phyloP scores from a whole-genome alignment of 495 filamentous ascomycete genomes.

The Penicillium psychrofluorescens region DNA sequence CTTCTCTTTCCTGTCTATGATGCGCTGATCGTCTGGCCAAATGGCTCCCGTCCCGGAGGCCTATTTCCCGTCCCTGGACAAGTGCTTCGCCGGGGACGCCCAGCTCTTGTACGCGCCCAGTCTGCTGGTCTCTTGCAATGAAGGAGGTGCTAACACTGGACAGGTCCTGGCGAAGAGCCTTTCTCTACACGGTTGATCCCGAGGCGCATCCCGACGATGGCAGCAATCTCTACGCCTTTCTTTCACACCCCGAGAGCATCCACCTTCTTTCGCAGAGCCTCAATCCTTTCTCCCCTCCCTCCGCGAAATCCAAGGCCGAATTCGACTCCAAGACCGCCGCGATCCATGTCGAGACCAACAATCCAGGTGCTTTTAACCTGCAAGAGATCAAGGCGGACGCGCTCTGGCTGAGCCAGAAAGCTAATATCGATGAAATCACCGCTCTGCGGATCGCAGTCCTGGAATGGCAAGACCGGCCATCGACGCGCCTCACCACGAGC shows the following conservation, averaged over 20 bases:
- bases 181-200: slow-evolving; percentile 53
- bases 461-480: slow-evolving; percentile 74
- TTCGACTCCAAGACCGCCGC: slow-evolving; percentile 86
- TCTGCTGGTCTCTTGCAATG: not conserved
- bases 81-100: slow-evolving; percentile 51
- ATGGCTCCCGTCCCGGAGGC: slow-evolving; percentile 60
- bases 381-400: slow-evolving; percentile 80
- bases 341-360: slow-evolving; percentile 73
- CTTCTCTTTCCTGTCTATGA: slow-evolving; percentile 24
- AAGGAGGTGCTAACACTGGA: slow-evolving; percentile 6
- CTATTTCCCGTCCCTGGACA: slow-evolving; percentile 59
- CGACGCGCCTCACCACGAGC: slow-evolving; percentile 54
- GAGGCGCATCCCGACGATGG: slow-evolving; percentile 39
- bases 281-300: slow-evolving; percentile 53
- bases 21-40: slow-evolving; percentile 51
- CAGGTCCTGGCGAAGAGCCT: slow-evolving; percentile 74
- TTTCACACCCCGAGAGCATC: slow-evolving; percentile 59
- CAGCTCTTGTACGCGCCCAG: slow-evolving; percentile 46
- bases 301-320: slow-evolving; percentile 53
- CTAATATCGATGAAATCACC: slow-evolving; percentile 70
- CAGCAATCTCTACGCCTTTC: slow-evolving; percentile 50
- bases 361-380: slow-evolving; percentile 63
- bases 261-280: slow-evolving; percentile 57
- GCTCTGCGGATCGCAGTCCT: slow-evolving; percentile 74
- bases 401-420: slow-evolving; percentile 71